Conservation (phyloP, 192 early-diverging fungal species). For the Coemansia sp. region DNA sequence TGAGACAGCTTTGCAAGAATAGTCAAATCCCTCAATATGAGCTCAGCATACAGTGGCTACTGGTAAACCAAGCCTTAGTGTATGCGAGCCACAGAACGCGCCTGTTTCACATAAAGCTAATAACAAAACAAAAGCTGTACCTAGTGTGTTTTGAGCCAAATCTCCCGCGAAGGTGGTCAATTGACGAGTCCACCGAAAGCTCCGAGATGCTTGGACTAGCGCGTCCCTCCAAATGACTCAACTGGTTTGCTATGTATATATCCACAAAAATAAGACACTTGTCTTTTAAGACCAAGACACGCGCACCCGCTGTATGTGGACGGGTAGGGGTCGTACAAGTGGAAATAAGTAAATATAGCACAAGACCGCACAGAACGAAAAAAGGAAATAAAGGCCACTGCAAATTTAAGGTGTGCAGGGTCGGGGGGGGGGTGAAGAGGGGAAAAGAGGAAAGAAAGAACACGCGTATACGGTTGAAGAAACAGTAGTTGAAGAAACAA, state of each 20-base stretch:
- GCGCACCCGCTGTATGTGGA: not conserved
- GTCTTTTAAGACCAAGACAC: not conserved
- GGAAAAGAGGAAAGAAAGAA: constrained; percentile 6
- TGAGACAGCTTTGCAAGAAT: constrained; percentile 1
- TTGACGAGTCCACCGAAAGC: constrained; percentile 53
- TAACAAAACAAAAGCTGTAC: constrained; percentile 23
- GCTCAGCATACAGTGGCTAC: not conserved
- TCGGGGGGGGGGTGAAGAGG: constrained; percentile 8
- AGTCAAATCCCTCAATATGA: constrained; percentile 3
- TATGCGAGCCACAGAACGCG: not conserved
- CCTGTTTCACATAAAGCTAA: not conserved
- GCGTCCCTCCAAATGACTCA: constrained; percentile 14
- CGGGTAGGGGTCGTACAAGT: not conserved
- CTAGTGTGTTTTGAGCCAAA: constrained; percentile 31
- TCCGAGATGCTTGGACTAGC: constrained; percentile 49
- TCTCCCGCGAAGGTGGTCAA: constrained; percentile 33
- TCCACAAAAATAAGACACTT: not conserved
- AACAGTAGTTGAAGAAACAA: not conserved
- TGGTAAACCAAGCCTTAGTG: not conserved
- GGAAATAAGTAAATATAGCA: constrained; percentile 1
- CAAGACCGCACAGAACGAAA: constrained; percentile 4
- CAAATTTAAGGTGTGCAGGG: constrained; percentile 1
- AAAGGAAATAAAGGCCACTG: constrained; percentile 3
- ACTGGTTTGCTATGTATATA: not conserved
- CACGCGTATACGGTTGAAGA: constrained; percentile 5